Conservation (phyloP, 768 basidiomycete genomes). For the Tulasnella sp. region DNA sequence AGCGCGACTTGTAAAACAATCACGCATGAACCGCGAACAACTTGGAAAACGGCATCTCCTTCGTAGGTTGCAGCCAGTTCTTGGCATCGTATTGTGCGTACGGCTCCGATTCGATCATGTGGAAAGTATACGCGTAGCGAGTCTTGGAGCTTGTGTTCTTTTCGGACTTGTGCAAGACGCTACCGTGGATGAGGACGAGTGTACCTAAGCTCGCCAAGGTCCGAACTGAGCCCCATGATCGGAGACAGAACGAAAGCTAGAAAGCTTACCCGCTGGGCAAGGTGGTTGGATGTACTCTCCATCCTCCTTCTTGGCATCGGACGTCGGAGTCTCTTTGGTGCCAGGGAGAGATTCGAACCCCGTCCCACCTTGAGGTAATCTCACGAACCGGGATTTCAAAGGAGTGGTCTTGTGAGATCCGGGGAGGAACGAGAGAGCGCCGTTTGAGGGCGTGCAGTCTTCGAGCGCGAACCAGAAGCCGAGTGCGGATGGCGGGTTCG, state of each 20-base stretch:
- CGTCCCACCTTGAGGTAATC: constrained; percentile 67
- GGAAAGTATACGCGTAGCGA: constrained; percentile 87
- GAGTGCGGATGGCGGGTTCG: constrained; percentile 81
- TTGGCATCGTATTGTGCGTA: constrained; percentile 72
- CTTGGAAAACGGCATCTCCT: constrained; percentile 63
- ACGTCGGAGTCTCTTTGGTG: constrained; percentile 21
- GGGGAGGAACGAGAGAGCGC: constrained; percentile 81
- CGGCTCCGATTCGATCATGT: constrained; percentile 77
- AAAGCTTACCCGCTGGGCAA: constrained; percentile 57
- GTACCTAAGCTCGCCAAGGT: constrained; percentile 48
- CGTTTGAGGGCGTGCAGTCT: constrained; percentile 71
- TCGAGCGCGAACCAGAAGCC: constrained; percentile 98
- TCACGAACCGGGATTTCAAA: constrained; percentile 79
- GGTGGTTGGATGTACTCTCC: constrained; percentile 52
- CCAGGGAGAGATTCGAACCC: constrained; percentile 52
- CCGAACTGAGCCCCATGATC: not conserved
- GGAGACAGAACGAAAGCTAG: not conserved
- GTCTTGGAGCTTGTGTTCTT: constrained; percentile 72
- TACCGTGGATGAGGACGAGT: constrained; percentile 88
- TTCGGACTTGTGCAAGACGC: constrained; percentile 86
- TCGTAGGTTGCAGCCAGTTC: constrained; percentile 93
- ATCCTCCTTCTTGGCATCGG: not conserved
- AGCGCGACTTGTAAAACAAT: too few species aligned
- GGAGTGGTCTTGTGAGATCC: constrained; percentile 75
- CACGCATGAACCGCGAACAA: constrained; percentile 27